Base-by-base conservation (phyloP, 73 alveolate genomes). In the Paramecium sexaurelia region DNA sequence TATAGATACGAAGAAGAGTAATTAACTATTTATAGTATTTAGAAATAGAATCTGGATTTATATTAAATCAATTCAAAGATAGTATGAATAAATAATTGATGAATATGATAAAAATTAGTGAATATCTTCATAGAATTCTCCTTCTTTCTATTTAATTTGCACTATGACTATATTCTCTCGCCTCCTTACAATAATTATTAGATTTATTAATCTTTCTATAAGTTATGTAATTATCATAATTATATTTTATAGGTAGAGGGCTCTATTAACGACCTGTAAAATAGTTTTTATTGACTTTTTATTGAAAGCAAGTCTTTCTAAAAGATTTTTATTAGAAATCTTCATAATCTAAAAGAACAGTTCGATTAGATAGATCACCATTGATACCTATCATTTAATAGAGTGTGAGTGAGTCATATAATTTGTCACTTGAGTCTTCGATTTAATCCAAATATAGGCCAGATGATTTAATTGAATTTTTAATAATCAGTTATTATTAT, bases 361-460 rank as follows among this genome's bases (percentile, higher is more conserved):
- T 78, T 22, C 90, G n/a, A 45, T 78, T 78, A 37, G 90, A 78
- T 45, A 41, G 7, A 19, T 39, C 73, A n/a, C 90, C 68, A 41
- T 39, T 41, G 15, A 78, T 41, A 4, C 90, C 90, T 41, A 78
- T 39, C 32, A 19, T 22, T 43, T 13, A 45, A 43, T 78, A 78
- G 22, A 78, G 51, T 19, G n/a, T 43, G 17, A 45, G 8, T 11
- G 10, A 17, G 8, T 78, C 90, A 45, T 78, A 78, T 22, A 78
- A 78, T 3, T 78, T 15, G 1, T 33, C 26, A 78, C 55, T 78
- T 11, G 40, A 20, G 24, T 78, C 55, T 17, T 15, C 43, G 19
- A 78, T 78, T 78, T 55, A 22, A 24, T 78, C 75, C 41, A 78
- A n/a, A 11, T n/a, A 20, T 1, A 43, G 9, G 27, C 33, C 11